Evolutionary conservation across 1,284 basidiomycete genomes (phyloP).

Genomic region (Ceratobasidium sp.): DNA sequence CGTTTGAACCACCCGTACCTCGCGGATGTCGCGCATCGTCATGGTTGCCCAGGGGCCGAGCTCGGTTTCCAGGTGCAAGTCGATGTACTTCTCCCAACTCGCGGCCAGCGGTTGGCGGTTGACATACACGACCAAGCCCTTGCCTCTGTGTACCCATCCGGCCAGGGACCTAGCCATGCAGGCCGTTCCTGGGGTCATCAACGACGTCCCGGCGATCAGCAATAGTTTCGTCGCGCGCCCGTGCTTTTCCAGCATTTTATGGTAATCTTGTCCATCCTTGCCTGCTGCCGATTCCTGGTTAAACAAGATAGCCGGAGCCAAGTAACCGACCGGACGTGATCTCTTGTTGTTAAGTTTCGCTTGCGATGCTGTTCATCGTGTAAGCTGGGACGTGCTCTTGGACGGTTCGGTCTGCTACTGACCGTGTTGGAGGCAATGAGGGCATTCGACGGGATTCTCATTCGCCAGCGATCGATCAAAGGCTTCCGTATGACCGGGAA

Average conservation of each 20-base stretch:
- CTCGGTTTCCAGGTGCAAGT: conserved; percentile 4
- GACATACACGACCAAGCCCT: conserved; percentile 12
- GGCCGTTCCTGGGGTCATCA: no score
- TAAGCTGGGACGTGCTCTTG: no score
- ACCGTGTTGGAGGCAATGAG: background rate
- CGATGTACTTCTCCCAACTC: background rate
- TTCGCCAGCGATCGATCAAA: background rate
- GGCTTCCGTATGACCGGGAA: background rate
- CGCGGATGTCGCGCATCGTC: background rate
- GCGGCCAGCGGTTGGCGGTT: background rate
- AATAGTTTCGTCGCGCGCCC: background rate
- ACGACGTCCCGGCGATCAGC: conserved; percentile 19
- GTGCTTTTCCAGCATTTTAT: background rate
- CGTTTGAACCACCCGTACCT: no score
- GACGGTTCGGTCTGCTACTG: no score
- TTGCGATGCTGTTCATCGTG: no score
- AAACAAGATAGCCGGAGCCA: no score
- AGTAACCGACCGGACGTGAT: no score
- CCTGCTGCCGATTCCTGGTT: no score
- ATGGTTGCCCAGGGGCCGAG: conserved; percentile 3
- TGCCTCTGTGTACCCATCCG: background rate
- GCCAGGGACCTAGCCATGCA: background rate
- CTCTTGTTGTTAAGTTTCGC: no score
- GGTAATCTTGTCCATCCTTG: background rate
- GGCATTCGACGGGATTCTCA: background rate